Evolutionary conservation across 495 filamentous ascomycete species (phyloP), one percentile per base, ranked within the genome.

Genomic region (Trichodelitschia bisporula): DNA sequence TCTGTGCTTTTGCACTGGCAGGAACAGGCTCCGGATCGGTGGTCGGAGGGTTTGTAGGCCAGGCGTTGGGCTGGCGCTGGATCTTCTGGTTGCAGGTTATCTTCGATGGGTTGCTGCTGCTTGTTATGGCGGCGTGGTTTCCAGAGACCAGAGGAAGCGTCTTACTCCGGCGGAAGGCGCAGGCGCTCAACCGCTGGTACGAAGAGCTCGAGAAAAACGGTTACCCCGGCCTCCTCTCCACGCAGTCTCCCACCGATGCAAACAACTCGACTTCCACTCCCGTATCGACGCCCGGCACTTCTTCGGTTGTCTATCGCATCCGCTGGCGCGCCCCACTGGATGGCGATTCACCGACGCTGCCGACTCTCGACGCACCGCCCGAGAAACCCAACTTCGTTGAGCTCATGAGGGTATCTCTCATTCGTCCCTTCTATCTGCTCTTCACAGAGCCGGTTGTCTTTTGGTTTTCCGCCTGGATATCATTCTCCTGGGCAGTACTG

Each of bases 371-470:
- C n/a, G n/a, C n/a, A n/a, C n/a, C n/a, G n/a, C n/a, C n/a, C n/a
- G n/a, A n/a, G n/a, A n/a, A n/a, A n/a, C n/a, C n/a, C n/a, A n/a
- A n/a, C n/a, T n/a, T n/a, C n/a, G n/a, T n/a, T n/a, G n/a, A n/a
- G n/a, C n/a, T n/a, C n/a, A 72, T 92, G 32, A 54, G 57, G 17
- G 65, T 79, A 16, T 86, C 78, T 0, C 51, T 77, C 15, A 75
- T 66, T 28, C 63, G 80, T 10, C 82, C 83, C 3, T 90, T 93
- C 50, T 65, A 77, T 35, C 59, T 95, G 18, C 70, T 95, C 15
- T 53, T 77, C 41, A 91, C 80, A 8, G 84, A 93, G 40, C 77
- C 83, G 0, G 78, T 92, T 9, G 80, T 93, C 13, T 91, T 92
- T 54, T 90, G 74, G 56, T 95, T 92, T 50, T 83, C 75, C 15